Evolutionary conservation across 768 basidiomycete genomes (phyloP), one percentile per base, ranked within the genome.

Genomic region (Amanita thiersii): DNA sequence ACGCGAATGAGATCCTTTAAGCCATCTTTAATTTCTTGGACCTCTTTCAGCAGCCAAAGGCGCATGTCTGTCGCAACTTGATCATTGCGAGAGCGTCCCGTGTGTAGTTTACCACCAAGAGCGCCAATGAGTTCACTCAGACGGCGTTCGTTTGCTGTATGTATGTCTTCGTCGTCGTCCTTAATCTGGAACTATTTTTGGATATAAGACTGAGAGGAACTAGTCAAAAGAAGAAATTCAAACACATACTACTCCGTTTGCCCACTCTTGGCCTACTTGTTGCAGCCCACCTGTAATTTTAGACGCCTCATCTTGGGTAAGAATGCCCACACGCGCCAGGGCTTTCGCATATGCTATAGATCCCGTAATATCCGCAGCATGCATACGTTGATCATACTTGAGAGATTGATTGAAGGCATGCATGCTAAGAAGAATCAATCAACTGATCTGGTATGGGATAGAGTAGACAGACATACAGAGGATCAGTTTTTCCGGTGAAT

Each of bases 1-100:
- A 97, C 91, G 25, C 74, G 77, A 40, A 99, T 73, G 14, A 98
- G 72, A 3, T 70, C 84, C 56, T 81, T 81, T 38, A 98, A 68
- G 44, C 79, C 69, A 32, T 65, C 53, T 56, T 85, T 77, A 37
- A 93, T 70, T 28, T 75, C 73, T 25, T 63, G 58, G 14, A 85
- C 81, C 55, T 94, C 76, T 33, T 83, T 78, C 15, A 96, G 69
- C 14, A 99, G 73, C 96, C 96, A 99, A 9, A 99, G 63, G 21
- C 96, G 82, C 86, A 98, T 87, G 57, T 99, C 96, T 1, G 96
- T 99, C 3, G 94, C 92, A 47, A 97, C 94, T 59, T 99, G 96
- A 58, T 99, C 96, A 60, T 99, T 99, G 40, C 96, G 77, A 38
- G 91, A 94, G 46, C 96, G 79, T 20, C 96, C 96, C 0, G 96